Conservation (phyloP, 768 basidiomycete species). For the Boletus pseudopeckii region DNA sequence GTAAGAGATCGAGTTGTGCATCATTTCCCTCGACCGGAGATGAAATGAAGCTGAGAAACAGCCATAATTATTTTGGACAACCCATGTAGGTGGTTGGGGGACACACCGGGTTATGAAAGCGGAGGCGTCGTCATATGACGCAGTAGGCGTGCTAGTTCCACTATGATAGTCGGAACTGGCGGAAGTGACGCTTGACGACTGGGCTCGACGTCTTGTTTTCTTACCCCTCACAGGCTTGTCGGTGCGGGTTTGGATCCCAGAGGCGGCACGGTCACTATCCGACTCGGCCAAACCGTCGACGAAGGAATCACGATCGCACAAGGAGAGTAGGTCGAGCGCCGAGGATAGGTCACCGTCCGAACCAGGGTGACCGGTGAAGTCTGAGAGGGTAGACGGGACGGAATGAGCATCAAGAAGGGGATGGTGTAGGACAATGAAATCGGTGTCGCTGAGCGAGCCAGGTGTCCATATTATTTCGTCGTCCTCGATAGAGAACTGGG, state of each 20-base stretch:
- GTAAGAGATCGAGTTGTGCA: slow-evolving; percentile 55
- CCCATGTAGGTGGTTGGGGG: background rate
- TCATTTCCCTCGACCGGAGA: slow-evolving; percentile 11
- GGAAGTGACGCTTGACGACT: slow-evolving; percentile 1
- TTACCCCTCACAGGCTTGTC: background rate
- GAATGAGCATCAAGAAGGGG: slow-evolving; percentile 17
- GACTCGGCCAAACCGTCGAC: slow-evolving; percentile 9
- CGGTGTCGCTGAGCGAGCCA: slow-evolving; percentile 9
- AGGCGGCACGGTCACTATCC: background rate
- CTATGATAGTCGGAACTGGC: slow-evolving; percentile 7
- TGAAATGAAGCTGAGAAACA: slow-evolving; percentile 22
- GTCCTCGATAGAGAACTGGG: slow-evolving; percentile 18
- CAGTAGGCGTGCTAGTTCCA: slow-evolving; percentile 10
- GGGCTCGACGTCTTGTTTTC: slow-evolving; percentile 1
- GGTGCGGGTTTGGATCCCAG: background rate
- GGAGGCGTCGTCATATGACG: slow-evolving; percentile 26
- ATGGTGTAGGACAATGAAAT: slow-evolving; percentile 25
- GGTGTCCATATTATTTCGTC: slow-evolving; percentile 24
- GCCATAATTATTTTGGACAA: background rate
- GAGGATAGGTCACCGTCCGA: slow-evolving; percentile 15
- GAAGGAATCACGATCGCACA: slow-evolving; percentile 5
- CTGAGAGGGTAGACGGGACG: slow-evolving; percentile 11
- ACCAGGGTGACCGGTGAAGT: background rate
- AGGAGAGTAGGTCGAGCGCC: slow-evolving; percentile 18
- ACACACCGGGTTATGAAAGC: slow-evolving; percentile 29